These are phyloP conservation scores for Cyanophora paradoxa DNA, from an alignment of 78 protist species.

Conservation along the genomic window DNA sequence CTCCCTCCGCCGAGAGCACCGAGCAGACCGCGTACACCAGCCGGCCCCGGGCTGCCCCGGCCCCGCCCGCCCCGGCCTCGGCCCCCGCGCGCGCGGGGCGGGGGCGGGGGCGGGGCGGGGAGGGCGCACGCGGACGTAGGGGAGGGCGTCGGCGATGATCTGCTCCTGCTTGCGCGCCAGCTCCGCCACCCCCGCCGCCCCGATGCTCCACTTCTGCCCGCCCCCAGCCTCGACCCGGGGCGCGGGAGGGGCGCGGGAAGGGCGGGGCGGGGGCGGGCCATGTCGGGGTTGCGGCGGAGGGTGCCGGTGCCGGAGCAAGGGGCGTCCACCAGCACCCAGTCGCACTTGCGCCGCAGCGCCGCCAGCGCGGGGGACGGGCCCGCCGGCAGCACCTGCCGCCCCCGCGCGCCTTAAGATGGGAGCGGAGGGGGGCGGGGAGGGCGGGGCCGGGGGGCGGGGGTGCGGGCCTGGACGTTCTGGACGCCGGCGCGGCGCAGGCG, in stretches of 20 bases:
- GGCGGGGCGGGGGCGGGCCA: too few species aligned
- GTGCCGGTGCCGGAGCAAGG: neutral
- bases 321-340: constrained; percentile 2
- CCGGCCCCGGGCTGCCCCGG: neutral
- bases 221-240: too few species aligned
- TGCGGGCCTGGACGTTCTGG: neutral
- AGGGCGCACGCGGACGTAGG: too few species aligned
- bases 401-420: too few species aligned
- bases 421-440: neutral
- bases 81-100: too few species aligned
- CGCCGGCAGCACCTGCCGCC: neutral
- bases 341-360: neutral
- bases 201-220: neutral
- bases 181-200: neutral
- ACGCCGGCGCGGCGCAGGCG: neutral
- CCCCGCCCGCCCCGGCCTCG: too few species aligned
- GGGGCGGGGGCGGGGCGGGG: too few species aligned
- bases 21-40: constrained; percentile 10
- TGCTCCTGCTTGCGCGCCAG: neutral
- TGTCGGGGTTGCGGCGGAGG: neutral
- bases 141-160: neutral
- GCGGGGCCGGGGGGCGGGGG: too few species aligned
- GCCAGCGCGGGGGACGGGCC: neutral
- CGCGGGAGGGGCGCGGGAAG: too few species aligned
- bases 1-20: neutral